Base-by-base conservation (phyloP, 108 stramenopile genomes). In the Cyclotella baltica region DNA sequence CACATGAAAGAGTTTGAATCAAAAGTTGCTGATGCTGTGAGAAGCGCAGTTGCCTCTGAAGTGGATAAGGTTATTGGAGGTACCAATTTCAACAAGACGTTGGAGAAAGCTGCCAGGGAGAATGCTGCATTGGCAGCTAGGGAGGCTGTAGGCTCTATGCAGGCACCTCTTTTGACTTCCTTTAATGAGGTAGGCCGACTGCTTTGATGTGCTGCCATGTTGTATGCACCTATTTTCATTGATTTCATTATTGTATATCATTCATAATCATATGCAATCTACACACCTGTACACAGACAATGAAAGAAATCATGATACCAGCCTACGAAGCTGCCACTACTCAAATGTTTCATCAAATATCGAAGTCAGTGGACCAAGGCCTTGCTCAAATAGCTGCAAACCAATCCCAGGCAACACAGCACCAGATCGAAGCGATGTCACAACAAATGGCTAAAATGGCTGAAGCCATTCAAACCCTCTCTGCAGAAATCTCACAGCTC, bases 251-350 rank as follows among this genome's bases (percentile, higher is more conserved):
- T 25, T 34, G 22, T 31, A 33, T 8, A 35, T 72, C 36, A 27
- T 19, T 31, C 18, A 15, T 61, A 2, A 40, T 36, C 27, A 20
- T 25, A 46, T 2, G 51, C 3, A 13, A 51, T 31, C 27, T 37
- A 10, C 40, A 43, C 52, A 69, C 20, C 5, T 47, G 10, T 43
- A 46, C 46, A 0, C 10, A 77, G 75, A 88, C 76, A 8, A 85
- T 96, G 78, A 81, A 76, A 28, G 88, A 75, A 48, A 88, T 90
- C 18, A 82, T 94, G 58, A 86, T 96, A 29, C 95, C 95, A 28
- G 85, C 93, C 11, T 77, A 90, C 66, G 89, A 93, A 61, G 81
- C 91, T 2, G 83, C 88, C 3, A 83, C 89, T 0, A 82, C 83
- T 18, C 90, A 93, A 62, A 87, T 96, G 71, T 85, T 93, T 35